Percentiles rank a stretch among this genome's conserved stretches.
phyloP scores from a whole-genome alignment of 78 protist genomes.

The Monocercomonoides exilis region DNA sequence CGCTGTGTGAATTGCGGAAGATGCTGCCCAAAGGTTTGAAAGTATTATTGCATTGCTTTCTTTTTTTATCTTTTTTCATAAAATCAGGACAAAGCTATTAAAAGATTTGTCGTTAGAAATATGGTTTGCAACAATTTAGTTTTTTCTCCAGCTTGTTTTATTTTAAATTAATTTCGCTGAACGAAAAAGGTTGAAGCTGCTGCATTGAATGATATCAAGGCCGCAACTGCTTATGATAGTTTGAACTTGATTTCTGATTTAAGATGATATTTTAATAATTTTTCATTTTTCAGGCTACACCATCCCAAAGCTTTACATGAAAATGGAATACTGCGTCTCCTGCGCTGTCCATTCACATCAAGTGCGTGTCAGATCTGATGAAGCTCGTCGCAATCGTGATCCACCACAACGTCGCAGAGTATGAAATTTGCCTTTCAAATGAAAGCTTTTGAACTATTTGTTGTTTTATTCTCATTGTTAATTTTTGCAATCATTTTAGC shows the following conservation, averaged over 20 bases:
- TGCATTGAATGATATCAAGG: slow-evolving; percentile 75
- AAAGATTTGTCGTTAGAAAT: slow-evolving; percentile 83
- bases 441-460: no score
- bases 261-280: not conserved
- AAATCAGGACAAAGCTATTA: slow-evolving; percentile 64
- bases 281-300: slow-evolving; percentile 44
- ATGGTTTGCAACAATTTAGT: no score
- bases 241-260: not conserved
- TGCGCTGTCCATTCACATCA: slow-evolving; percentile 93
- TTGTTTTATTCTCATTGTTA: no score
- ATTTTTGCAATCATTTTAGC: not conserved
- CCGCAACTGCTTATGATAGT: slow-evolving; percentile 68
- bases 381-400: slow-evolving; percentile 57
- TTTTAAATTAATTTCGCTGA: no score
- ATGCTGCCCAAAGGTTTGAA: slow-evolving; percentile 71
- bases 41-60: not conserved
- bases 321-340: slow-evolving; percentile 91
- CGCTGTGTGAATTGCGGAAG: slow-evolving; percentile 93
- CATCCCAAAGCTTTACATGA: slow-evolving; percentile 90
- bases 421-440: not conserved
- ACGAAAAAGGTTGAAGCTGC: slow-evolving; percentile 79
- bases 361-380: slow-evolving; percentile 83
- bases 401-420: slow-evolving; percentile 41
- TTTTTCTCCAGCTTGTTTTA: no score
- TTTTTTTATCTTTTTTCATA: not conserved